phyloP scores from a whole-genome alignment of 176 grass and related monocot species.

The Juncus inflexus region DNA sequence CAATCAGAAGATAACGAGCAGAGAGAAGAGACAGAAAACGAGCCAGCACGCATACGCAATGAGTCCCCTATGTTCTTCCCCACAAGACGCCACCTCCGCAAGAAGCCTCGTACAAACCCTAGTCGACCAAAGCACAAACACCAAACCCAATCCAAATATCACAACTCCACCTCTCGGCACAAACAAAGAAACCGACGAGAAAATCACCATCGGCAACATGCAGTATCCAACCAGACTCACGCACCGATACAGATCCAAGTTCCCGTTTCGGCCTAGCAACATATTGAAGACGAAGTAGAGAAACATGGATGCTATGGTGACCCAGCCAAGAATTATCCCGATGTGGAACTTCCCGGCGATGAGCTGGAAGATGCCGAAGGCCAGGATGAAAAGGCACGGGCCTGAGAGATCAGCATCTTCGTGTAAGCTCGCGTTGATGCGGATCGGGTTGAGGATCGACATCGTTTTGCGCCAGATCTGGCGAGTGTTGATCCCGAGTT shows the following conservation, averaged over 20 bases:
- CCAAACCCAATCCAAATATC: slow-evolving; percentile 66
- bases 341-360: slow-evolving; percentile 91
- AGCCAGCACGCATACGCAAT: slow-evolving; percentile 90
- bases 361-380: slow-evolving; percentile 94
- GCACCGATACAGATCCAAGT: slow-evolving; percentile 82
- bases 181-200: slow-evolving; percentile 82
- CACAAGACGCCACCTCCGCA: slow-evolving; percentile 75
- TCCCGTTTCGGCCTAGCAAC: slow-evolving; percentile 70
- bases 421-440: slow-evolving; percentile 63
- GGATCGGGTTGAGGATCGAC: slow-evolving; percentile 88
- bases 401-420: slow-evolving; percentile 87
- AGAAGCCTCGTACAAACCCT: slow-evolving; percentile 83
- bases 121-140: slow-evolving; percentile 83
- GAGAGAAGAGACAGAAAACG: slow-evolving; percentile 89
- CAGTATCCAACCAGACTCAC: slow-evolving; percentile 90
- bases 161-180: slow-evolving; percentile 59
- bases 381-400: slow-evolving; percentile 82
- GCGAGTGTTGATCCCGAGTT: slow-evolving; percentile 96
- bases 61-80: slow-evolving; percentile 70
- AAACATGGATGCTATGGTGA: slow-evolving; percentile 75
- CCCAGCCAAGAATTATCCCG: slow-evolving; percentile 90
- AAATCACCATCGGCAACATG: slow-evolving; percentile 99
- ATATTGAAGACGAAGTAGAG: slow-evolving; percentile 92
- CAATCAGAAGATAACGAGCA: slow-evolving; percentile 65
- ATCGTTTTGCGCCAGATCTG: slow-evolving; percentile 97